Evolutionary conservation across 2,329 filamentous ascomycete species (phyloP).

Genomic region (Cladosporium oxysporum): DNA sequence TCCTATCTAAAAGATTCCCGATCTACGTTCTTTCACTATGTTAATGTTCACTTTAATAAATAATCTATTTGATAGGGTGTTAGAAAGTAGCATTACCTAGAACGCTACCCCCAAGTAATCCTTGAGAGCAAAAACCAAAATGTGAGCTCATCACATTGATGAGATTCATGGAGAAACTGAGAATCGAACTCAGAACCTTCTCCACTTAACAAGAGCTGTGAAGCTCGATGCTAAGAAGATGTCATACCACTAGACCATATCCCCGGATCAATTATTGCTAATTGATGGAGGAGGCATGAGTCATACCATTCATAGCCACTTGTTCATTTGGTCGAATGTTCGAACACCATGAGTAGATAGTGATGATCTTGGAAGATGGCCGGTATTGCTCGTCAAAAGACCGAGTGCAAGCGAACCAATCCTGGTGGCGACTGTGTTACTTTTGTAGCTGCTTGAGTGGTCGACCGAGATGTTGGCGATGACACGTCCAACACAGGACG

Average conservation of each 20-base stretch:
- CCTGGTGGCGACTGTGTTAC: too few relatives aligned
- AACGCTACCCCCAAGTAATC: too few relatives aligned
- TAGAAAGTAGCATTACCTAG: too few relatives aligned
- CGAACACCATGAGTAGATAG: too few relatives aligned
- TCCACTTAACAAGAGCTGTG: not conserved
- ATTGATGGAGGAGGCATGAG: not conserved
- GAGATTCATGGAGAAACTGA: not conserved
- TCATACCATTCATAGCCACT: too few relatives aligned
- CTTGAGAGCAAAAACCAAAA: not conserved
- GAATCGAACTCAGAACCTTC: not conserved
- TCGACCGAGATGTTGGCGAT: not conserved
- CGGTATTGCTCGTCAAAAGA: not conserved
- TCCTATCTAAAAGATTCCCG: too few relatives aligned
- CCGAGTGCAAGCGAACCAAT: not conserved
- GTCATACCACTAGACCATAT: not conserved
- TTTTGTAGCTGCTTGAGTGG: not conserved
- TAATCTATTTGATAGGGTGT: too few relatives aligned
- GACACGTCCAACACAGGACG: not conserved
- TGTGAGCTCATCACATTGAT: not conserved
- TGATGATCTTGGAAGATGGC: not conserved
- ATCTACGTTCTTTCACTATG: too few relatives aligned
- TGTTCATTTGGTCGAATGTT: too few relatives aligned
- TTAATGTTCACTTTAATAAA: too few relatives aligned
- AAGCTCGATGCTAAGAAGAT: not conserved
- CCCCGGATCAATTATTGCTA: not conserved